A percentile compares a stretch with the other conserved stretches of the same genome.
phyloP scores from a whole-genome alignment of 768 basidiomycete genomes.

The Lactifluus volemus region DNA sequence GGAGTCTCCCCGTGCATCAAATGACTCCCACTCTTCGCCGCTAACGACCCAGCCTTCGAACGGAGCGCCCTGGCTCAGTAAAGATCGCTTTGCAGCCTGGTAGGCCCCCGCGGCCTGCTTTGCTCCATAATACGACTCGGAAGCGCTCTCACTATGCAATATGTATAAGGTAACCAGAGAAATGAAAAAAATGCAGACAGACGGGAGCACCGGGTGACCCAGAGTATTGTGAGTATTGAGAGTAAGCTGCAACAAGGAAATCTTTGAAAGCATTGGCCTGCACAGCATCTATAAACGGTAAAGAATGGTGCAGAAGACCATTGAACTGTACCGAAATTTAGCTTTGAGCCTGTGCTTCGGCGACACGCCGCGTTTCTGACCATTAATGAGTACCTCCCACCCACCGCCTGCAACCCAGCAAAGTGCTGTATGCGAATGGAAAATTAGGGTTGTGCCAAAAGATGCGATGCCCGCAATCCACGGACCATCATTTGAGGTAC shows the following conservation, averaged over 20 bases:
- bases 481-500: constrained; percentile 66
- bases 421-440: constrained; percentile 44
- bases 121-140: constrained; percentile 32
- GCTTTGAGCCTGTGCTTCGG: constrained; percentile 57
- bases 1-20: constrained; percentile 25
- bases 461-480: background rate
- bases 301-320: background rate
- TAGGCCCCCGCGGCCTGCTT: constrained; percentile 40
- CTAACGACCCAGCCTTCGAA: constrained; percentile 59
- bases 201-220: constrained; percentile 11
- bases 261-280: constrained; percentile 47
- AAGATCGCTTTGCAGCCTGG: constrained; percentile 39
- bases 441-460: background rate
- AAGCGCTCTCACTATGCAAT: constrained; percentile 20
- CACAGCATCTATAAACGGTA: background rate
- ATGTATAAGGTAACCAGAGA: background rate
- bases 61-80: constrained; percentile 36
- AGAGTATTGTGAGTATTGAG: constrained; percentile 21
- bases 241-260: constrained; percentile 45
- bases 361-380: constrained; percentile 67
- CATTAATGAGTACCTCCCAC: constrained; percentile 67
- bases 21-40: constrained; percentile 46
- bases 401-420: constrained; percentile 54
- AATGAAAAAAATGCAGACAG: constrained; percentile 2
- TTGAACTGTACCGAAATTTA: constrained; percentile 45